Base-by-base conservation (phyloP, 768 basidiomycete species). In the Tylopilus felleus region DNA sequence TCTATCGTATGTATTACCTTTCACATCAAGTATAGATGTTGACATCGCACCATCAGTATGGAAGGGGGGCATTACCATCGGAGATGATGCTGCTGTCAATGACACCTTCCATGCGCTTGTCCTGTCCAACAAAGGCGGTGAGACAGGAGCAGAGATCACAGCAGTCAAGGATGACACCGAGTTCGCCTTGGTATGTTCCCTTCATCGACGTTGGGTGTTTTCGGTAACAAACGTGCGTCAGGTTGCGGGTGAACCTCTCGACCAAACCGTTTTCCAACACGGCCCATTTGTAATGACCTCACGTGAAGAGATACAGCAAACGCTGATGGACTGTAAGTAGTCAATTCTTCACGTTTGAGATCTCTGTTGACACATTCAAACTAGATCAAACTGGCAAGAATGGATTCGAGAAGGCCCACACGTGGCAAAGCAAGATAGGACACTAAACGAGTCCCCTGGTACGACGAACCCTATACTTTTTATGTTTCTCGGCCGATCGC, bases 271-370 rank as follows among this genome's bases (percentile, higher is more conserved):
- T 12, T 79, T 90, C 55, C 94, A 96, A 64, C 85, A 92, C 59
- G 90, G 88, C 5, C 90, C 90, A 8, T 90, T 91, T 63, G 94
- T 96, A 16, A 87, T 95, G 83, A 93, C 88, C 10, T 82, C 80
- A 3, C 76, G 77, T 23, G 81, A 86, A 56, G 93, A 94, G 64
- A 90, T 96, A 33, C 80, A 87, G 64, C 77, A 87, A 67, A 91
- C 95, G 1, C 71, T 98, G 55, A 63, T 80, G 27, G 95, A 98
- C 62, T 95, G 87, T 88, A 69, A 74, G 77, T 67, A 8, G 25
- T n/a, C 45, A 19, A 25, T 39, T 10, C 19, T 45, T n/a, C 19
- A n/a, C n/a, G 9, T 33, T 39, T 36, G 28, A 25, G 13, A 46
- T n/a, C 13, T 23, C 47, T 40, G 36, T 43, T 62, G 33, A 56